Evolutionary conservation across 2,329 filamentous ascomycete genomes (phyloP).

Genomic region (Myriosclerotinia curreyana): DNA sequence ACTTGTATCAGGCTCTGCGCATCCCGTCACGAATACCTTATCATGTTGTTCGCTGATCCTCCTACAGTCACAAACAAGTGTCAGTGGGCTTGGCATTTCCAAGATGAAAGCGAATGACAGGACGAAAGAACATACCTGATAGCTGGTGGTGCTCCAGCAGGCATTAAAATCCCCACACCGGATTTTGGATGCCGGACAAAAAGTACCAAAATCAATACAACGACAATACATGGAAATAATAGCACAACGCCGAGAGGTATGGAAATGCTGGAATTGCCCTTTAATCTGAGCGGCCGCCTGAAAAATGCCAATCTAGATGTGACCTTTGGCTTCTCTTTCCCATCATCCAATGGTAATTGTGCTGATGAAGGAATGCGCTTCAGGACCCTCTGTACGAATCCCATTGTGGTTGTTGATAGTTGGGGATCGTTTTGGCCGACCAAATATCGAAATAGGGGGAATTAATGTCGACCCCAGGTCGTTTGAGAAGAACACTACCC

Average conservation of each 20-base stretch:
- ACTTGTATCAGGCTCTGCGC: constrained; percentile 74
- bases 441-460: constrained; percentile 34
- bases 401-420: constrained; percentile 41
- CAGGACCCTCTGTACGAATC: constrained; percentile 51
- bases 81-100: constrained; percentile 24
- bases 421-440: constrained; percentile 19
- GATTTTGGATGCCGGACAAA: constrained; percentile 86
- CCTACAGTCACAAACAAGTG: constrained; percentile 46
- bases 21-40: constrained; percentile 92
- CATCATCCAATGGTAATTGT: constrained; percentile 46
- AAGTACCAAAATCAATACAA: constrained; percentile 85
- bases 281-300: constrained; percentile 78
- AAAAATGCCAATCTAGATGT: constrained; percentile 70
- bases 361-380: constrained; percentile 50
- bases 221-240: constrained; percentile 85
- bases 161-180: constrained; percentile 78
- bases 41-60: constrained; percentile 98
- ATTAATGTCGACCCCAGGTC: constrained; percentile 24
- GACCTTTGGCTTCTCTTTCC: constrained; percentile 44
- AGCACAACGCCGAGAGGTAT: constrained; percentile 90
- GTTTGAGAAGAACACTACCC: constrained; percentile 23
- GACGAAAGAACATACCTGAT: constrained; percentile 64
- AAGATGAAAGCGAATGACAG: neutral
- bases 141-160: constrained; percentile 79
- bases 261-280: constrained; percentile 87